Evolutionary conservation across 805 yeast genomes (phyloP), one percentile per base, ranked within the genome.

Genomic region (Ogataea ramenticola): DNA sequence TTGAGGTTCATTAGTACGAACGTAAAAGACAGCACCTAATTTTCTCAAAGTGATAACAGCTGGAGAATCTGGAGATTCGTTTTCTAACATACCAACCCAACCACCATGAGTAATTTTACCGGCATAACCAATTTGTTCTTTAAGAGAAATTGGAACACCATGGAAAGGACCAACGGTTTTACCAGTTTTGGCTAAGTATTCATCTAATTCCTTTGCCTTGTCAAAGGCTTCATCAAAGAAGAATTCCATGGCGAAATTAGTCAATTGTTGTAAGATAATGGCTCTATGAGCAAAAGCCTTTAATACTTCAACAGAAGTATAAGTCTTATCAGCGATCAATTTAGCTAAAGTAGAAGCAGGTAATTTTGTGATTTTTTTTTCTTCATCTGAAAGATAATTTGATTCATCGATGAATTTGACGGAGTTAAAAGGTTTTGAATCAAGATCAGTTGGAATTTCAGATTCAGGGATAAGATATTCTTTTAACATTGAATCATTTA

Each of bases 1-100:
- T 57, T 80, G 87, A 4, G 88, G 88, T 58, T 80, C 77, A 45
- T 78, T 74, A 9, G 89, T 80, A 58, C 88, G 70, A 38, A 77
- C 77, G 55, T 73, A 80, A 50, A 79, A 73, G 19, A 80, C 76
- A 30, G 83, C 84, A 39, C 86, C 85, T 41, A 75, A 61, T 26
- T 68, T 64, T 46, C 62, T 66, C 52, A 79, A 58, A 17, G 72
- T 66, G 48, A 73, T 67, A n/a, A 71, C 60, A 12, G 78, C 71
- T 29, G 63, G 62, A 8, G 79, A 71, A 52, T 74, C 76, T 40
- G 67, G 68, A 7, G 55, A 55, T 11, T 80, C 66, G 51, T 74
- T 66, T 43, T 71, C 74, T 37, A 79, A 58, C 60, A 65, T 55
- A 2, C 72, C 72, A 38, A 79, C 85, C 63, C 75, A 79, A 11